Percentiles rank a stretch among this genome's conserved stretches.
phyloP scores from a whole-genome alignment of 495 filamentous ascomycete species.

The Xylaria acuta region DNA sequence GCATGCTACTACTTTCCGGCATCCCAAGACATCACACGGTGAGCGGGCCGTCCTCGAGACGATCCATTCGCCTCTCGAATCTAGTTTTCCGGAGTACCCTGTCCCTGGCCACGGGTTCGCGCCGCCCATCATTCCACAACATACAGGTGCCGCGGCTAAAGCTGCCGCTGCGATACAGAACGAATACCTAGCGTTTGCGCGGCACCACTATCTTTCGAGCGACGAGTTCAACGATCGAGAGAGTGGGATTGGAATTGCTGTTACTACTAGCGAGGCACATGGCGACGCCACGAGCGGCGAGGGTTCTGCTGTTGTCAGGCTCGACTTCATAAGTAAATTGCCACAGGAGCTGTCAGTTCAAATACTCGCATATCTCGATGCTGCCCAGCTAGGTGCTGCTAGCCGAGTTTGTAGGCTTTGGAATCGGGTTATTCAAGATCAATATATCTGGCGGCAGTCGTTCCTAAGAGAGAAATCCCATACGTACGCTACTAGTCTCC shows the following conservation, averaged over 20 bases:
- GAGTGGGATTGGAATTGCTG: conserved; percentile 81
- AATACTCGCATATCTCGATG: conserved; percentile 75
- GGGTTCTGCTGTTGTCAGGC: conserved; percentile 35
- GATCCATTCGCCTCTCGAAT: conserved; percentile 40
- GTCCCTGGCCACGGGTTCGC: conserved; percentile 55
- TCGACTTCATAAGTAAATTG: conserved; percentile 71
- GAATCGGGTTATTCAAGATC: conserved; percentile 65
- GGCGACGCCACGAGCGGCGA: conserved; percentile 39
- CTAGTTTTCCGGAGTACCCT: conserved; percentile 48
- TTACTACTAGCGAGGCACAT: conserved; percentile 59
- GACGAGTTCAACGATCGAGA: conserved; percentile 66
- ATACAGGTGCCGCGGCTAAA: conserved; percentile 70
- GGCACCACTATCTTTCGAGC: conserved; percentile 40
- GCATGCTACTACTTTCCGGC: conserved; percentile 56
- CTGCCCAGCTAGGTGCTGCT: conserved; percentile 64
- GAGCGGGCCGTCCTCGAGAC: conserved; percentile 41
- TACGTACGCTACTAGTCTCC: conserved; percentile 58
- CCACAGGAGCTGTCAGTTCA: conserved; percentile 76
- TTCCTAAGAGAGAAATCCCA: conserved; percentile 71
- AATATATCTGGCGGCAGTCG: conserved; percentile 77
- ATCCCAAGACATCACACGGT: conserved; percentile 48
- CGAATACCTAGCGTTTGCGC: conserved; percentile 48
- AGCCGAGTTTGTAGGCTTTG: conserved; percentile 70
- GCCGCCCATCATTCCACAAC: conserved; percentile 60
- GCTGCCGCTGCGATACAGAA: conserved; percentile 73